Percentiles rank a stretch among this genome's conserved stretches.
Conservation (phyloP, 78 protist genomes). For the Dictyostelium brefeldianum region DNA sequence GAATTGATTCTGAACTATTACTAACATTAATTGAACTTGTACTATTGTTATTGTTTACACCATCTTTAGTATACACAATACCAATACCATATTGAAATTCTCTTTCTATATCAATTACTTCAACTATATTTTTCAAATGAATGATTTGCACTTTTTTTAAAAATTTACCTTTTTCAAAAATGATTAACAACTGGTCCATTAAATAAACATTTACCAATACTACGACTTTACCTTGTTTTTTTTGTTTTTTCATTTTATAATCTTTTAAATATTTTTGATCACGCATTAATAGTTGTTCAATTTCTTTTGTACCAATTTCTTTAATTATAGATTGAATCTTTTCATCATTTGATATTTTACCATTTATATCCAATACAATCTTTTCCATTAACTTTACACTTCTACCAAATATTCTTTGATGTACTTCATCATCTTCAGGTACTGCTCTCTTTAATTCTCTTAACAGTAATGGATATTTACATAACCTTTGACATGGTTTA, state of each 20-base stretch:
- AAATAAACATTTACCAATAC: not conserved
- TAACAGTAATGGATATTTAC: constrained; percentile 64
- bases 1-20: too few relatives aligned
- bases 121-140: constrained; percentile 1
- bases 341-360: constrained; percentile 55
- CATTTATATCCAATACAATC: constrained; percentile 56
- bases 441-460: constrained; percentile 70
- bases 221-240: constrained; percentile 3
- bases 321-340: constrained; percentile 23
- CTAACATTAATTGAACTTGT: too few relatives aligned
- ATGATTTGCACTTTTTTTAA: constrained; percentile 10
- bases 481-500: constrained; percentile 73
- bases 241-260: constrained; percentile 9
- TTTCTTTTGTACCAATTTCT: constrained; percentile 47
- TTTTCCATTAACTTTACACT: constrained; percentile 50
- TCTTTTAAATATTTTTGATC: constrained; percentile 25
- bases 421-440: constrained; percentile 47
- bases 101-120: constrained; percentile 33
- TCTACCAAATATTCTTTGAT: constrained; percentile 44
- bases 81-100: constrained; percentile 54
- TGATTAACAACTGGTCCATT: not conserved
- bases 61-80: not conserved
- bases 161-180: constrained; percentile 3
- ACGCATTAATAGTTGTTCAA: not conserved
- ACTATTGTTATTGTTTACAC: not conserved